phyloP scores from a whole-genome alignment of 2,329 filamentous ascomycete genomes.

The Penicillium sp. region DNA sequence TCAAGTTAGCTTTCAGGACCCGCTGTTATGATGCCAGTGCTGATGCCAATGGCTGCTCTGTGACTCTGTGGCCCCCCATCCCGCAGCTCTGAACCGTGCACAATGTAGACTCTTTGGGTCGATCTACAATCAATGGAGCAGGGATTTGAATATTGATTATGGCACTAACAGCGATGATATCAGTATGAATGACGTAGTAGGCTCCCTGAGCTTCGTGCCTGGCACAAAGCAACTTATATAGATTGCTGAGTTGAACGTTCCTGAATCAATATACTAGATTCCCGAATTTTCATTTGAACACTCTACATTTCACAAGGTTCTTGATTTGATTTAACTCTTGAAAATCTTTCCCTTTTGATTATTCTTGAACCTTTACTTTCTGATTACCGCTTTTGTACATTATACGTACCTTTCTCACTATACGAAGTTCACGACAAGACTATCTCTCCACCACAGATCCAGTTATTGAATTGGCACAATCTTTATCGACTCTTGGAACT shows the following conservation, averaged over 20 bases:
- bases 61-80: slow-evolving; percentile 15
- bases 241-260: slow-evolving; percentile 1
- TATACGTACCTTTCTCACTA: slow-evolving; percentile 5
- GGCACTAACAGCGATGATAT: slow-evolving; percentile 21
- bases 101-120: slow-evolving; percentile 16
- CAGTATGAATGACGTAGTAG: slow-evolving; percentile 27
- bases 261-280: slow-evolving; percentile 22
- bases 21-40: slow-evolving; percentile 24
- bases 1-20: slow-evolving; percentile 12
- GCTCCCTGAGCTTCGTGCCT: slow-evolving; percentile 13
- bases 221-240: slow-evolving; percentile 13
- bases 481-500: neutral
- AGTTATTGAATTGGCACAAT: neutral
- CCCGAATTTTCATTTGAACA: slow-evolving; percentile 8
- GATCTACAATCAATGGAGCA: slow-evolving; percentile 10
- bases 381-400: slow-evolving; percentile 8
- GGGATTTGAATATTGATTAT: slow-evolving; percentile 8
- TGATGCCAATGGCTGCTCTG: slow-evolving; percentile 15
- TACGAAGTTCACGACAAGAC: slow-evolving; percentile 20
- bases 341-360: slow-evolving; percentile 3
- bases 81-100: slow-evolving; percentile 20
- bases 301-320: slow-evolving; percentile 1
- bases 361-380: slow-evolving; percentile 9
- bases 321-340: slow-evolving; percentile 1
- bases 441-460: neutral